Percentiles rank a stretch among this genome's conserved stretches.
These are phyloP conservation scores for Paraphaeosphaeria sporulosa DNA, from an alignment of 2,329 filamentous ascomycete species.

Conservation along the genomic window DNA sequence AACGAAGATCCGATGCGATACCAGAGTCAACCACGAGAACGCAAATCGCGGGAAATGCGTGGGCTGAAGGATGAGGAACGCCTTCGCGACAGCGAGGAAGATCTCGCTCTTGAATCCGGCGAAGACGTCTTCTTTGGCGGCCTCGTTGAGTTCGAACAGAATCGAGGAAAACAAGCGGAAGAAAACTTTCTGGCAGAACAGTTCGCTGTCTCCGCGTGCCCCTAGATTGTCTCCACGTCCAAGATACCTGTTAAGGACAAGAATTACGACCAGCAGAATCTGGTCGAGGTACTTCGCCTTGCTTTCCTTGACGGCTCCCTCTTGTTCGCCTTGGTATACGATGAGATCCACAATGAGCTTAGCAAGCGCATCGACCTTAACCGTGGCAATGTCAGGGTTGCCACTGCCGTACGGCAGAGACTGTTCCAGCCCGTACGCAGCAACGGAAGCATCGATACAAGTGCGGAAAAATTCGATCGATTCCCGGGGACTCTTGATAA, in stretches of 20 bases:
- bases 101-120: slow-evolving; percentile 70
- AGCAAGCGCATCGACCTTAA: slow-evolving; percentile 80
- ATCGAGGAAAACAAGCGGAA: slow-evolving; percentile 87
- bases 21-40: slow-evolving; percentile 82
- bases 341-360: slow-evolving; percentile 81
- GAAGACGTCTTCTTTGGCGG: slow-evolving; percentile 53
- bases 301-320: slow-evolving; percentile 65
- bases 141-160: slow-evolving; percentile 76
- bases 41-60: slow-evolving; percentile 80
- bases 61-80: slow-evolving; percentile 78
- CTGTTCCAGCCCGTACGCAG: slow-evolving; percentile 76
- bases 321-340: slow-evolving; percentile 70
- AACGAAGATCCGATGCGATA: slow-evolving; percentile 86
- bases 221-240: slow-evolving; percentile 45
- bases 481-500: slow-evolving; percentile 78
- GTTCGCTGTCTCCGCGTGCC: slow-evolving; percentile 79
- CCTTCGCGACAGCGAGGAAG: slow-evolving; percentile 73
- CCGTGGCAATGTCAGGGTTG: slow-evolving; percentile 66
- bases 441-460: slow-evolving; percentile 80
- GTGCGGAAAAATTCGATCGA: slow-evolving; percentile 80
- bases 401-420: slow-evolving; percentile 64
- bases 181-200: slow-evolving; percentile 88
- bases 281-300: slow-evolving; percentile 79
- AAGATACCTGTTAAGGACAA: slow-evolving; percentile 87
- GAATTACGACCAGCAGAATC: slow-evolving; percentile 76